Evolutionary conservation across 2,329 filamentous ascomycete genomes (phyloP).

Genomic region (Ophiostoma fasciatum): DNA sequence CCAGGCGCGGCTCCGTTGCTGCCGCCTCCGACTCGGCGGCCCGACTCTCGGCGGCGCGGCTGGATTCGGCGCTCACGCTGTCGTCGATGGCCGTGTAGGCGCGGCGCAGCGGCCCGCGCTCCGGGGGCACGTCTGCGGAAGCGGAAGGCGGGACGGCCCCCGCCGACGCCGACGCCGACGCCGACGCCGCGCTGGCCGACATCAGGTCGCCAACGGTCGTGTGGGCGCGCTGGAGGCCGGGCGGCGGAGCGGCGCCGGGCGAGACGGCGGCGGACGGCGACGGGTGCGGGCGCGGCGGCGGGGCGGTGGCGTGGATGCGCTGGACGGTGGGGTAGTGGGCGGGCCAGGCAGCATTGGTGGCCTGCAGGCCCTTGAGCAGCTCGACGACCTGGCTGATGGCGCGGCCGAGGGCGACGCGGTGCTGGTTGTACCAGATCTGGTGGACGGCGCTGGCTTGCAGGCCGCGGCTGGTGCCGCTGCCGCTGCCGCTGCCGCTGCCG

Average conservation of each 20-base stretch:
- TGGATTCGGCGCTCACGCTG: slow-evolving; percentile 52
- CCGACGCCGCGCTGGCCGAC: slow-evolving; percentile 16
- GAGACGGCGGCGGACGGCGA: slow-evolving; percentile 38
- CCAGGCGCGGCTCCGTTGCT: slow-evolving; percentile 56
- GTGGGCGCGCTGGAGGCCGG: slow-evolving; percentile 47
- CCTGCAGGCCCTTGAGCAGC: slow-evolving; percentile 63
- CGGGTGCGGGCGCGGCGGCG: slow-evolving; percentile 28
- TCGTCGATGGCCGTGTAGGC: slow-evolving; percentile 58
- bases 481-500: slow-evolving; percentile 12
- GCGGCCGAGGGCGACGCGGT: slow-evolving; percentile 71
- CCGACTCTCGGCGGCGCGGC: slow-evolving; percentile 50
- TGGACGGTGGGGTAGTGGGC: slow-evolving; percentile 86
- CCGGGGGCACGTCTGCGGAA: not conserved
- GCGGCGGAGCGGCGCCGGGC: too few species aligned
- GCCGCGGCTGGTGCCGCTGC: slow-evolving; percentile 47
- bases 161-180: not conserved
- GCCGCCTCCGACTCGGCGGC: slow-evolving; percentile 16
- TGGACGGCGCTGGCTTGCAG: slow-evolving; percentile 70
- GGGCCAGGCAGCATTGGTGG: slow-evolving; percentile 85
- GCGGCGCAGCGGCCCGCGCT: slow-evolving; percentile 29
- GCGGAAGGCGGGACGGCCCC: not conserved
- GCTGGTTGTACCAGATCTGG: slow-evolving; percentile 90
- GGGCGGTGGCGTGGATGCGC: slow-evolving; percentile 31
- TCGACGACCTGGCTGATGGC: slow-evolving; percentile 81
- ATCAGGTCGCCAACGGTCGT: slow-evolving; percentile 38